Base-by-base conservation (phyloP, 148 eudicot species). In the Rhododendron ferrugineum region DNA sequence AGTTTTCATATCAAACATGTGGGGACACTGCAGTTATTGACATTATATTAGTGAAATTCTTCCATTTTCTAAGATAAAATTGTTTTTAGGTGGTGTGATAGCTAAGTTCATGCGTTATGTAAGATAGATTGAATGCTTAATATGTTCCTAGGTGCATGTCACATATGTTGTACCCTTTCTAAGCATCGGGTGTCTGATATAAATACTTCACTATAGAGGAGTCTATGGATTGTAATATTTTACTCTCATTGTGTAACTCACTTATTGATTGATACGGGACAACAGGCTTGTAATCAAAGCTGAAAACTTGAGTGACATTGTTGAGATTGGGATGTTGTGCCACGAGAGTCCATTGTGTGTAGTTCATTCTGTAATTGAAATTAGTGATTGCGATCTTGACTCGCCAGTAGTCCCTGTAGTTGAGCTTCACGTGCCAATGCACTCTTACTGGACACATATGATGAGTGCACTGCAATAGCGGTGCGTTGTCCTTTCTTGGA, bases 271-370 rank as follows among this genome's bases (percentile, higher is more conserved):
- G 89, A 74, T 89, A 93, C 1, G 94, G 90, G 56, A 89, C 91
- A 1, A 93, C 82, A 26, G 95, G 93, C 88, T 93, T 93, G 89
- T 92, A 93, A 86, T 93, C 85, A 46, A 93, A 93, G 90, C 94
- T 93, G 85, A 91, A 92, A 70, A 93, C 92, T 88, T 92, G 91
- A 44, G 95, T 91, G 64, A 93, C 91, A 74, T 90, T 88, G 89
- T 92, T 90, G 74, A 93, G 94, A 82, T 93, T 93, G 13, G 95
- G 95, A 89, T 93, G 95, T 75, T 93, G 95, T 30, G 90, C 92
- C 84, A 91, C 95, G 28, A 93, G 89, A 18, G 93, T 93, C 95
- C 95, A 93, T 56, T 89, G 87, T 6, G 95, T 87, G 82, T 92
- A 92, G 80, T 91, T 93, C 47, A 85, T 74, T 76, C 92, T 88